A percentile compares a stretch with the other conserved stretches of the same genome.
phyloP scores from a whole-genome alignment of 2,329 filamentous ascomycete genomes.

The Colletotrichum truncatum region DNA sequence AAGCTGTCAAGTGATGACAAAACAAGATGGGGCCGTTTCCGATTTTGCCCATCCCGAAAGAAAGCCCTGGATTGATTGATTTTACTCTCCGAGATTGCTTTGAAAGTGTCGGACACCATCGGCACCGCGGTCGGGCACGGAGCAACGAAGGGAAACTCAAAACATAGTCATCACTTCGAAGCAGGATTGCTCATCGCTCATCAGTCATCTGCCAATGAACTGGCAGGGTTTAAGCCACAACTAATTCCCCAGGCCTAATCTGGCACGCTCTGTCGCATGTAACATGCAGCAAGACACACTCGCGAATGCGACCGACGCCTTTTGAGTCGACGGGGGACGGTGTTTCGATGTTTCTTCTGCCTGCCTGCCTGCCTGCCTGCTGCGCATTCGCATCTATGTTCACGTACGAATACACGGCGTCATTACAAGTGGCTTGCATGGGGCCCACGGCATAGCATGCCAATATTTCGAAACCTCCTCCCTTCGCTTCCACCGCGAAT shows the following conservation, averaged over 20 bases:
- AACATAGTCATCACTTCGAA: background rate
- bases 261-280: background rate
- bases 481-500: constrained; percentile 8
- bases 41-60: constrained; percentile 12
- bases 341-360: no score
- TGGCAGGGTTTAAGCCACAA: background rate
- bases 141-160: constrained; percentile 3
- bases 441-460: constrained; percentile 2
- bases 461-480: constrained; percentile 3
- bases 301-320: background rate
- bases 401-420: constrained; percentile 17
- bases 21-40: background rate
- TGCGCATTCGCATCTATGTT: background rate
- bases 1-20: constrained; percentile 21
- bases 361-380: no score
- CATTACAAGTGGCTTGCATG: constrained; percentile 26
- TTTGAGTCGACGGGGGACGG: background rate
- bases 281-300: background rate
- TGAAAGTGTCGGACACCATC: constrained; percentile 8
- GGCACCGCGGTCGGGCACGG: constrained; percentile 20
- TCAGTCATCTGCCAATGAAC: constrained; percentile 8
- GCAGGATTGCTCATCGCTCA: constrained; percentile 20
- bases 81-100: constrained; percentile 9
- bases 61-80: background rate
- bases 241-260: background rate